Conservation (phyloP, 768 basidiomycete genomes). For the Russula sp. region DNA sequence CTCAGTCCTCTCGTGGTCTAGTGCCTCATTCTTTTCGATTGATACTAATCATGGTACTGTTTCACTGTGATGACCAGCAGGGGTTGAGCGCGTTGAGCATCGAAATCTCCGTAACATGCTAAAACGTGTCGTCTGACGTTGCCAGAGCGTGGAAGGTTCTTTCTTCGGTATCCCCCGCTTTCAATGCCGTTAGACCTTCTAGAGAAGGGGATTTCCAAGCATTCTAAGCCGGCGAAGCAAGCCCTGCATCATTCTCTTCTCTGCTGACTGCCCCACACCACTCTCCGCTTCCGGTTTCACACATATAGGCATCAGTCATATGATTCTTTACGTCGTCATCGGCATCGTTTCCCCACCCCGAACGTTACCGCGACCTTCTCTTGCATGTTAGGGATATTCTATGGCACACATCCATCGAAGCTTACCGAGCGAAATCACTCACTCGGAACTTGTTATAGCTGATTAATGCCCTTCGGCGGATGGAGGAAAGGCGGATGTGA, state of each 20-base stretch:
- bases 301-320: background rate
- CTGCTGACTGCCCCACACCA: background rate
- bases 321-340: background rate
- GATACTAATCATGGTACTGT: background rate
- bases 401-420: background rate
- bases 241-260: background rate
- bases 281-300: background rate
- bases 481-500: slow-evolving; percentile 5
- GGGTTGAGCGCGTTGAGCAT: no score
- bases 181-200: background rate
- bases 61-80: no score
- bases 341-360: background rate
- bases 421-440: background rate
- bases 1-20: background rate
- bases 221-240: background rate
- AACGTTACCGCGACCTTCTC: background rate
- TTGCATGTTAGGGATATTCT: background rate
- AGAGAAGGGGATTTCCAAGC: background rate
- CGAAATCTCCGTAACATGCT: background rate
- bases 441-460: background rate
- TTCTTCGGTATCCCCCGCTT: background rate
- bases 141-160: background rate
- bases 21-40: background rate
- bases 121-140: background rate
- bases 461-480: background rate